phyloP scores from a whole-genome alignment of 495 filamentous ascomycete genomes.

The Aeminium ludgeri region DNA sequence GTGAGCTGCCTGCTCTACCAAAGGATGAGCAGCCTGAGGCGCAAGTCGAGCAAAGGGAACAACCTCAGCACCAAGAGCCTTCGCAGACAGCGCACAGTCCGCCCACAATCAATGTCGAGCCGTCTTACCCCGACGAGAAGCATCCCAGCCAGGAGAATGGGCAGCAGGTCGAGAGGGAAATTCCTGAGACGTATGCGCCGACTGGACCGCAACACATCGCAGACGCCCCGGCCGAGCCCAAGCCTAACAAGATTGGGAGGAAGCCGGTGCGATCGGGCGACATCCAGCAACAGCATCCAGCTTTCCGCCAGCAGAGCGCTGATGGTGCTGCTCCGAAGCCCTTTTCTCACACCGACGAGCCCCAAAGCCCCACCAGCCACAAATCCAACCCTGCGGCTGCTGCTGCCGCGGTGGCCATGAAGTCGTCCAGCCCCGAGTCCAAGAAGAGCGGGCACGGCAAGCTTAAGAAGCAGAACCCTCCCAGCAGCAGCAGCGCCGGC shows the following conservation, averaged over 20 bases:
- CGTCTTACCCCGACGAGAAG: not conserved
- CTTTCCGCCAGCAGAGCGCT: slow-evolving; percentile 17
- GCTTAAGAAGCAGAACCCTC: slow-evolving; percentile 33
- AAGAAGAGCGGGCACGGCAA: slow-evolving; percentile 32
- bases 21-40: not conserved
- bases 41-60: not conserved
- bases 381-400: slow-evolving; percentile 7
- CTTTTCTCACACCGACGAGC: not conserved
- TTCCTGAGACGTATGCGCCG: no score
- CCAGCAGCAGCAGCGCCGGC: slow-evolving; percentile 19
- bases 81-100: not conserved
- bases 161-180: not conserved
- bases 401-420: slow-evolving; percentile 22
- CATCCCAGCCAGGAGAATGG: not conserved
- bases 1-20: slow-evolving; percentile 15
- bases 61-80: not conserved
- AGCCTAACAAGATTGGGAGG: slow-evolving; percentile 2
- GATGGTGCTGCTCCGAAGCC: no score
- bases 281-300: slow-evolving; percentile 20
- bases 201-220: no score
- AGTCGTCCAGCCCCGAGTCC: slow-evolving; percentile 30
- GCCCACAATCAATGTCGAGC: slow-evolving; percentile 2
- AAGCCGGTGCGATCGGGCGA: slow-evolving; percentile 16
- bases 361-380: slow-evolving; percentile 4
- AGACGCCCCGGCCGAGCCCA: not conserved